phyloP scores from a whole-genome alignment of 306 rosid species.

The Trichosanthes cucumerina region DNA sequence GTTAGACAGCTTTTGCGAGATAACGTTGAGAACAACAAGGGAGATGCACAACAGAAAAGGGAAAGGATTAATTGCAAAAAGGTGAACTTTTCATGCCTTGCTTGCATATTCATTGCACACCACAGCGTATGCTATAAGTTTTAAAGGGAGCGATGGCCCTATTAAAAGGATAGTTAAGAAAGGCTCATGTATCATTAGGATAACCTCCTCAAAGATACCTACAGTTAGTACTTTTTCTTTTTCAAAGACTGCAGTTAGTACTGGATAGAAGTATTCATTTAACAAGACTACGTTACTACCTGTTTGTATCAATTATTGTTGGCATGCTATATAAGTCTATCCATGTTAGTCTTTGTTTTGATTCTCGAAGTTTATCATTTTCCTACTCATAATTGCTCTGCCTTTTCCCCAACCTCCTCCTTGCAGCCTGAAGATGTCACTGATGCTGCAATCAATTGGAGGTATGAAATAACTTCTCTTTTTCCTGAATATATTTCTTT shows the following conservation, averaged over 20 bases:
- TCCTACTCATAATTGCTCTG: background rate
- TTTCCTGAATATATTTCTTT: background rate
- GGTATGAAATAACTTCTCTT: slow-evolving; percentile 14
- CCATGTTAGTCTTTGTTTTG: background rate
- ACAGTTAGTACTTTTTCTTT: background rate
- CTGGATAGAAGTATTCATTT: background rate
- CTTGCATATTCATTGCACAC: background rate
- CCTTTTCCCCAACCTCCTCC: background rate
- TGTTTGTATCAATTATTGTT: background rate
- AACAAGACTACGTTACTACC: background rate
- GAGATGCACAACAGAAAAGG: slow-evolving; percentile 15
- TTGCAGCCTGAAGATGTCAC: slow-evolving; percentile 30
- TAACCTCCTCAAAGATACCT: background rate
- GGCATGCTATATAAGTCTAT: background rate
- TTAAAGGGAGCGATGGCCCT: background rate
- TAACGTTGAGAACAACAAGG: slow-evolving; percentile 10
- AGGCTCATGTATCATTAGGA: background rate
- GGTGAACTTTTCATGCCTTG: slow-evolving; percentile 11
- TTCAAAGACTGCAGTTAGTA: background rate
- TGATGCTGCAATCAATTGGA: slow-evolving; percentile 15
- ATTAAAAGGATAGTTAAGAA: background rate
- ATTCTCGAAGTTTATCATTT: background rate
- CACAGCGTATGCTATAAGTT: background rate
- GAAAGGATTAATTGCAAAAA: slow-evolving; percentile 13
- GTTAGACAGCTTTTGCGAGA: slow-evolving; percentile 14